Evolutionary conservation across 2,329 filamentous ascomycete species (phyloP).

Genomic region (Nothophoma quercina): DNA sequence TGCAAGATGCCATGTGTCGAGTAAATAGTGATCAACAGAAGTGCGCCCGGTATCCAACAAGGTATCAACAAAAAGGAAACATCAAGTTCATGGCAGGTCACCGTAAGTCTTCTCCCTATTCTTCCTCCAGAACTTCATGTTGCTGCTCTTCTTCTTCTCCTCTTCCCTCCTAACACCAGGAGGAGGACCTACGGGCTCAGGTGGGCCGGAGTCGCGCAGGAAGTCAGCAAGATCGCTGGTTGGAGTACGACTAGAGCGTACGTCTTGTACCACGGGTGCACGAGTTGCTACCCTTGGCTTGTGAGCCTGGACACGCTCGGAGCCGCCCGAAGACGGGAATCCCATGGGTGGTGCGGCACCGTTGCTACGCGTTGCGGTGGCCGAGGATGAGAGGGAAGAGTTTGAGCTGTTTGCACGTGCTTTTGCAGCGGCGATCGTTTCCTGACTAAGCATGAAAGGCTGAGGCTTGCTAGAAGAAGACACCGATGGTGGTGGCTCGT

Average conservation of each 20-base stretch:
- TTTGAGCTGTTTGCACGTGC: slow-evolving; percentile 34
- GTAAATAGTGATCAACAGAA: not conserved
- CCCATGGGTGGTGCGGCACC: slow-evolving; percentile 20
- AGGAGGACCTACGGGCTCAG: slow-evolving; percentile 31
- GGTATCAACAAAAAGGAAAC: not conserved
- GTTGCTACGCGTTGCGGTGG: slow-evolving; percentile 23
- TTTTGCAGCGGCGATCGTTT: slow-evolving; percentile 44
- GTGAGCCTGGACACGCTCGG: slow-evolving; percentile 33
- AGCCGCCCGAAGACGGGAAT: slow-evolving; percentile 24
- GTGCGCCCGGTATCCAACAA: not conserved
- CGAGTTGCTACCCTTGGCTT: slow-evolving; percentile 40
- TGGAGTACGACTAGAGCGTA: slow-evolving; percentile 31
- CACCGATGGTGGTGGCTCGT: slow-evolving; percentile 67
- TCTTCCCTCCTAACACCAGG: slow-evolving; percentile 36
- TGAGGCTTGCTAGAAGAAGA: slow-evolving; percentile 53
- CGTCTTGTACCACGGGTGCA: slow-evolving; percentile 32
- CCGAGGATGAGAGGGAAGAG: slow-evolving; percentile 25
- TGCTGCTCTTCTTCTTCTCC: slow-evolving; percentile 37
- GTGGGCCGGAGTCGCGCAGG: slow-evolving; percentile 51
- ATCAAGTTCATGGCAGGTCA: slow-evolving; percentile 23
- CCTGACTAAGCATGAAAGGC: slow-evolving; percentile 43
- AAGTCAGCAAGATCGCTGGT: slow-evolving; percentile 56
- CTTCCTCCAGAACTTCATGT: slow-evolving; percentile 46
- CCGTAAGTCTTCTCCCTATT: slow-evolving; percentile 34
- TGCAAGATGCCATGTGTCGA: not conserved